phyloP scores from a whole-genome alignment of 768 basidiomycete species.

The Leccinum broughii region DNA sequence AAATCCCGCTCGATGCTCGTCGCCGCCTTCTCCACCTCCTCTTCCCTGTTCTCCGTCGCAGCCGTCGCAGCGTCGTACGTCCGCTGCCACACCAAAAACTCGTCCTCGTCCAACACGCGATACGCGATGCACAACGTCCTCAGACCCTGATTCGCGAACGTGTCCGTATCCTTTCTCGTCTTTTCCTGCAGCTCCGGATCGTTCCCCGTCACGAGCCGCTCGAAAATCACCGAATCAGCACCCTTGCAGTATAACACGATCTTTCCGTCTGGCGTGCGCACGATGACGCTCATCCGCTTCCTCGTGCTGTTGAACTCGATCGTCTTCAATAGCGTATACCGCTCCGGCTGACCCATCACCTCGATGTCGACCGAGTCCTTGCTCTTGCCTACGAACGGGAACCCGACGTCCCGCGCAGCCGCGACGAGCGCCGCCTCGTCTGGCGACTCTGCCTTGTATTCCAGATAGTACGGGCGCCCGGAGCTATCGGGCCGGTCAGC shows the following conservation, averaged over 20 bases:
- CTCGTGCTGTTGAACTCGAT: slow-evolving; percentile 94
- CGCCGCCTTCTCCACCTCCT: slow-evolving; percentile 87
- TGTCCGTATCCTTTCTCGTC: slow-evolving; percentile 87
- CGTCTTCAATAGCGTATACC: slow-evolving; percentile 73
- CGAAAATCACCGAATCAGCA: slow-evolving; percentile 95
- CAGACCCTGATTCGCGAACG: slow-evolving; percentile 90
- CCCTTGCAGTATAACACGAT: slow-evolving; percentile 92
- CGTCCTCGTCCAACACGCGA: slow-evolving; percentile 74
- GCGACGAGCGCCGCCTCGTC: slow-evolving; percentile 94
- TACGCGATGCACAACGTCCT: slow-evolving; percentile 90
- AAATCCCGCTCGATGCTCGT: slow-evolving; percentile 82
- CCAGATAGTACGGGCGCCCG: slow-evolving; percentile 59
- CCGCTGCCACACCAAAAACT: slow-evolving; percentile 80
- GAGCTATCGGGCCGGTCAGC: slow-evolving; percentile 71
- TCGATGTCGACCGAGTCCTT: slow-evolving; percentile 84
- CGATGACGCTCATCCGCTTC: slow-evolving; percentile 94
- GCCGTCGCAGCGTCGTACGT: slow-evolving; percentile 82
- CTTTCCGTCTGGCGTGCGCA: slow-evolving; percentile 80
- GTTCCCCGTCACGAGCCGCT: slow-evolving; percentile 75
- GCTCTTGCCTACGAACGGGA: slow-evolving; percentile 79
- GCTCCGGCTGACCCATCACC: slow-evolving; percentile 86
- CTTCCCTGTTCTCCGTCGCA: slow-evolving; percentile 78
- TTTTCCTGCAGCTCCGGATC: slow-evolving; percentile 71
- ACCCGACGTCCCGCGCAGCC: slow-evolving; percentile 90
- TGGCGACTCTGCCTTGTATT: slow-evolving; percentile 96